These are phyloP conservation scores for Arabis hirsuta DNA, from an alignment of 345 rosid genomes.

Conservation along the genomic window DNA sequence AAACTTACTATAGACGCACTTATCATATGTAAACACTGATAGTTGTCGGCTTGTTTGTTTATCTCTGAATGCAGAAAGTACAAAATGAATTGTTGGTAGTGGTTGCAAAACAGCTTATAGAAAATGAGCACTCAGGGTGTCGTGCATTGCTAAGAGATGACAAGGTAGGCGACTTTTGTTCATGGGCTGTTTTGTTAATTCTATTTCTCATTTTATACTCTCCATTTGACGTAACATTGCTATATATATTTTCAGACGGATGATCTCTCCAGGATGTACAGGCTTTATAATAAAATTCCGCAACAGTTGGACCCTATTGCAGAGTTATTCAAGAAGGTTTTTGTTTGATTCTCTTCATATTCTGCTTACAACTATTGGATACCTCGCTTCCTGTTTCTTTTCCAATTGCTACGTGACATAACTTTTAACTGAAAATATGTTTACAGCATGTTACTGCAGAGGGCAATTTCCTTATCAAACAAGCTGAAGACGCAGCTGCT, in stretches of 20 bases:
- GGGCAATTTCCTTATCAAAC: conserved; percentile 79
- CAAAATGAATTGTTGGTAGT: conserved; percentile 67
- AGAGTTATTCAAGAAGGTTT: conserved; percentile 56
- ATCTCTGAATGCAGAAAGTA: conserved; percentile 47
- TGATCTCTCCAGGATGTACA: conserved; percentile 90
- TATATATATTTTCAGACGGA: conserved; percentile 11
- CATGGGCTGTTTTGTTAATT: neutral
- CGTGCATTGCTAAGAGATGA: conserved; percentile 74
- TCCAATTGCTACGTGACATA: neutral
- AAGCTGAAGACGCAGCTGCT: conserved; percentile 77
- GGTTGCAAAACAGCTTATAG: conserved; percentile 62
- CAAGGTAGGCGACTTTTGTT: conserved; percentile 51
- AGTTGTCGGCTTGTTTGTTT: neutral
- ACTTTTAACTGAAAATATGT: neutral
- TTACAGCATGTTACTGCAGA: conserved; percentile 74
- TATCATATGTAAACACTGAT: neutral
- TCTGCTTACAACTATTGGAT: neutral
- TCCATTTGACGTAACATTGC: neutral
- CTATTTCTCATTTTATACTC: neutral
- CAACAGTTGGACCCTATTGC: conserved; percentile 78
- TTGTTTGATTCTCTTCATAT: neutral
- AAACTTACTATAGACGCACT: too few species aligned
- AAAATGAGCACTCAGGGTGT: conserved; percentile 88
- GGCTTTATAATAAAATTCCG: conserved; percentile 64
- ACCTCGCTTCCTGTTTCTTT: neutral